phyloP scores from a whole-genome alignment of 2,329 filamentous ascomycete species.

The Beauveria varroae region DNA sequence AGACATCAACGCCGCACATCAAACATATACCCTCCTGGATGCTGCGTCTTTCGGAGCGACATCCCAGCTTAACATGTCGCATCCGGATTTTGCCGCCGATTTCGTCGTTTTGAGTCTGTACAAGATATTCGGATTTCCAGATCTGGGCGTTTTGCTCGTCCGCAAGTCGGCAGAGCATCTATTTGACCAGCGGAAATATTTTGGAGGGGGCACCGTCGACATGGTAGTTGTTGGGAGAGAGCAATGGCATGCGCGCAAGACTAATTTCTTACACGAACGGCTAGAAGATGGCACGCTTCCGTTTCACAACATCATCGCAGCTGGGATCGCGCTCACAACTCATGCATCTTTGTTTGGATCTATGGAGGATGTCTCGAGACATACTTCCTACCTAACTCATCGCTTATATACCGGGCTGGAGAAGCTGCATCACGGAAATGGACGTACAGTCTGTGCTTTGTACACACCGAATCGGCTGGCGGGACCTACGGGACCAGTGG shows the following conservation, averaged over 20 bases:
- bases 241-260: conserved; percentile 76
- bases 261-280: conserved; percentile 63
- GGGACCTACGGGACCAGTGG: conserved; percentile 57
- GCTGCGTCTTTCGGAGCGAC: conserved; percentile 77
- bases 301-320: conserved; percentile 80
- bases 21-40: conserved; percentile 66
- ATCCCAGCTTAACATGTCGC: conserved; percentile 62
- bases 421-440: conserved; percentile 62
- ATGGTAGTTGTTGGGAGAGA: conserved; percentile 73
- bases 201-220: conserved; percentile 91
- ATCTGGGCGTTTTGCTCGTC: conserved; percentile 79
- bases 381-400: conserved; percentile 61
- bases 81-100: conserved; percentile 59
- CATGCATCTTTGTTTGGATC: conserved; percentile 64
- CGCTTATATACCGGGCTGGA: conserved; percentile 38
- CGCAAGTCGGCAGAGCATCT: conserved; percentile 59
- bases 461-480: conserved; percentile 38
- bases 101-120: conserved; percentile 86
- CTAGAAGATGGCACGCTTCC: conserved; percentile 90
- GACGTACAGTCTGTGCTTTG: conserved; percentile 54
- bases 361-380: conserved; percentile 61
- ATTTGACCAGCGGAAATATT: conserved; percentile 67
- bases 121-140: conserved; percentile 97
- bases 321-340: conserved; percentile 64
- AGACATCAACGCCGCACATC: conserved; percentile 30